phyloP scores from a whole-genome alignment of 1,284 basidiomycete species.

The Pseudozyma thailandica region DNA sequence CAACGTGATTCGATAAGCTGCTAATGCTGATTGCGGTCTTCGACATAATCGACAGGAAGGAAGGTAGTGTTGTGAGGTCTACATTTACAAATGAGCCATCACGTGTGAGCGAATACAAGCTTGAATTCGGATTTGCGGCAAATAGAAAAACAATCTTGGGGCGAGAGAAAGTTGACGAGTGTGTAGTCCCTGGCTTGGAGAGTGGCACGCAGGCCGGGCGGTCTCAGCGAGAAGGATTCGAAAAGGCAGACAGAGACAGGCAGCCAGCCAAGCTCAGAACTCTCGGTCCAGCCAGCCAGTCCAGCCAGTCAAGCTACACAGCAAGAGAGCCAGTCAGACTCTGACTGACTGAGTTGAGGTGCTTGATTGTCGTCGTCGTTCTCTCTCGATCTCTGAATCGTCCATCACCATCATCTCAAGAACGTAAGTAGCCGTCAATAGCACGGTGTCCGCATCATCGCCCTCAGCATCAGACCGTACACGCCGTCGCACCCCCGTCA shows the following conservation, averaged over 20 bases:
- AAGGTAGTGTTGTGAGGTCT: too few species aligned
- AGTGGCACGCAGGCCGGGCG: constrained; percentile 3
- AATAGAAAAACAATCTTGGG: too few species aligned
- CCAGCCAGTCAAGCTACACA: constrained; percentile 3
- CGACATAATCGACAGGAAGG: too few species aligned
- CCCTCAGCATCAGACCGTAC: constrained; percentile 15
- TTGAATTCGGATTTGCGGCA: too few species aligned
- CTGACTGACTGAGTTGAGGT: constrained; percentile 1
- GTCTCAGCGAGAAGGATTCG: too few species aligned
- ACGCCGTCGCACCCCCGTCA: not conserved
- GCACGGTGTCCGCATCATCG: constrained; percentile 6
- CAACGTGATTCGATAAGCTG: too few species aligned
- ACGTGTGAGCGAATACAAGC: too few species aligned
- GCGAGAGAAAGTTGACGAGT: too few species aligned
- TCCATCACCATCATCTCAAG: constrained; percentile 52
- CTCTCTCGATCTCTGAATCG: constrained; percentile 33
- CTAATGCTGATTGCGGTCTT: too few species aligned
- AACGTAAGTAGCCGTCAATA: constrained; percentile 41
- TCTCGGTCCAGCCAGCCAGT: not conserved
- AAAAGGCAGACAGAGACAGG: too few species aligned
- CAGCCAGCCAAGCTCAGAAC: not conserved
- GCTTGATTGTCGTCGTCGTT: constrained; percentile 15
- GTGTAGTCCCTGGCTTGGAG: too few species aligned
- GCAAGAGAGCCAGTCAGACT: not conserved
- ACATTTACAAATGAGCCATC: too few species aligned